Conservation (phyloP, 768 basidiomycete genomes). For the Pulveroboletus sp. region DNA sequence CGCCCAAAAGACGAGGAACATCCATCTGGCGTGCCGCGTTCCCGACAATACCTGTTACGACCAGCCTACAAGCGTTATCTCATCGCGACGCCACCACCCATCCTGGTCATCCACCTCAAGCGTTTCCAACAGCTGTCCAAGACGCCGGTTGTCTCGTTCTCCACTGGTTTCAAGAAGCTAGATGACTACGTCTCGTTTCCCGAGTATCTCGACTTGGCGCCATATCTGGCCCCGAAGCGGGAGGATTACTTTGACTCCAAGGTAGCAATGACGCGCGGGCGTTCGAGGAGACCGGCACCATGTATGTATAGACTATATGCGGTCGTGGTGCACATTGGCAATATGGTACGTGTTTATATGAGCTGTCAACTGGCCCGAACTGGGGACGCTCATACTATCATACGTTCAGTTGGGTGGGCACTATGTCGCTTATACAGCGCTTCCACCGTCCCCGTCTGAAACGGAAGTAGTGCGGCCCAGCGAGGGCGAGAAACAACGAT, state of each 20-base stretch:
- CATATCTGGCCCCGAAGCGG: slow-evolving; percentile 79
- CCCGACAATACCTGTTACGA: slow-evolving; percentile 66
- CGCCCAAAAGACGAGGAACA: slow-evolving; percentile 33
- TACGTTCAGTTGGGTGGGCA: slow-evolving; percentile 72
- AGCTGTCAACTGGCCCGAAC: not conserved
- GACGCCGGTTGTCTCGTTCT: slow-evolving; percentile 55
- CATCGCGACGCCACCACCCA: slow-evolving; percentile 77
- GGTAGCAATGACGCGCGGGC: slow-evolving; percentile 20
- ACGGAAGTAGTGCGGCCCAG: not conserved
- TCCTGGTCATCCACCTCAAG: slow-evolving; percentile 90
- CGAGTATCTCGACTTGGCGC: slow-evolving; percentile 75
- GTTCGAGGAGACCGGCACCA: slow-evolving; percentile 25
- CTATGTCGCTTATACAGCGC: slow-evolving; percentile 80
- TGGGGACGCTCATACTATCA: not conserved
- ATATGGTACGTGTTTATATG: slow-evolving; percentile 55
- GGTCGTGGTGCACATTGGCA: slow-evolving; percentile 82
- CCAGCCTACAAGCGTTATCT: slow-evolving; percentile 94
- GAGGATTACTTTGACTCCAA: slow-evolving; percentile 60
- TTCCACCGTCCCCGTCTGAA: slow-evolving; percentile 40
- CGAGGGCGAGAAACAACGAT: slow-evolving; percentile 9
- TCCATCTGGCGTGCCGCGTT: slow-evolving; percentile 31
- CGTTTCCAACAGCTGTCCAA: slow-evolving; percentile 85
- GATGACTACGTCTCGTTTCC: slow-evolving; percentile 93
- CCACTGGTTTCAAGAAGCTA: slow-evolving; percentile 78
- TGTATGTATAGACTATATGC: slow-evolving; percentile 72